These are phyloP conservation scores for Platismatia glauca DNA, from an alignment of 495 filamentous ascomycete species.

Conservation along the genomic window DNA sequence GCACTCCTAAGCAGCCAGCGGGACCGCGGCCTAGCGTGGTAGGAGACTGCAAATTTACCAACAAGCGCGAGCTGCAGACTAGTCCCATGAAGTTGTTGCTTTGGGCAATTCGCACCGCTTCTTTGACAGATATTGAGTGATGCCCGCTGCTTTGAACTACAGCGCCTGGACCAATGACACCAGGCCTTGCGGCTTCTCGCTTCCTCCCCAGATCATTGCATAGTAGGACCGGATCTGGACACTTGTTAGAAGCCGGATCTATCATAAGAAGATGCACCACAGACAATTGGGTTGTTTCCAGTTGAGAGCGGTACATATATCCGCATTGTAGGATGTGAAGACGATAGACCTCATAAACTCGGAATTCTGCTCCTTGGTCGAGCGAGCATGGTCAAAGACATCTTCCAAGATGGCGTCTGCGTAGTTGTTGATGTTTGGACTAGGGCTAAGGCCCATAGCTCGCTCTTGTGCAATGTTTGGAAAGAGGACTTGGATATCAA, in stretches of 20 bases:
- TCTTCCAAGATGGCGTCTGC: conserved; percentile 73
- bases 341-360: conserved; percentile 74
- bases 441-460: conserved; percentile 54
- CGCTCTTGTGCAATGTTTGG: conserved; percentile 66
- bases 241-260: neutral
- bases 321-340: conserved; percentile 83
- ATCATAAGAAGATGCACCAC: conserved; percentile 19
- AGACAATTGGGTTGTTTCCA: conserved; percentile 98
- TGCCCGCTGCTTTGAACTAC: conserved; percentile 55
- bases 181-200: conserved; percentile 37
- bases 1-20: neutral
- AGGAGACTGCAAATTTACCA: conserved; percentile 53
- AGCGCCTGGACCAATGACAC: conserved; percentile 33
- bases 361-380: conserved; percentile 56
- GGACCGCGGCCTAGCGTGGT: neutral
- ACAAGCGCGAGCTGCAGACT: conserved; percentile 73
- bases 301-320: conserved; percentile 85
- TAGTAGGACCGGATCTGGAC: conserved; percentile 74
- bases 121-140: conserved; percentile 77
- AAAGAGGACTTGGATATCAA: conserved; percentile 81
- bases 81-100: conserved; percentile 98
- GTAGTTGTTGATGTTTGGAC: conserved; percentile 76
- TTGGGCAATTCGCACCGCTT: conserved; percentile 85
- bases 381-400: conserved; percentile 85
- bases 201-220: conserved; percentile 78